A percentile compares a stretch with the other conserved stretches of the same genome.
Conservation (phyloP, 192 early-diverging fungal genomes). For the Entomortierella parvispora region DNA sequence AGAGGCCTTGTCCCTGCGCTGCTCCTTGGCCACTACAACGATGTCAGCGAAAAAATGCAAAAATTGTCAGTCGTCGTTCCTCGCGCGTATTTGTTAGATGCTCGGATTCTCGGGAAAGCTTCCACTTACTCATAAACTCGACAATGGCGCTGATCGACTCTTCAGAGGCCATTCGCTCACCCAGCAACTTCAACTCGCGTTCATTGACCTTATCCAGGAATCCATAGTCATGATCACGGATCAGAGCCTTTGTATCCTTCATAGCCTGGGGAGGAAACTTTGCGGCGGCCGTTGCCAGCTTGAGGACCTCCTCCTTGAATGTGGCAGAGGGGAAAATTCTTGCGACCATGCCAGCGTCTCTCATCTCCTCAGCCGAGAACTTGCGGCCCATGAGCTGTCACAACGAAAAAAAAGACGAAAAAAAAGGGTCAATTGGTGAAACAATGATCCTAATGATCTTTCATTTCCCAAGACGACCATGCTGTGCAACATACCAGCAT, state of each 20-base stretch:
- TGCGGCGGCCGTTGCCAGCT: conserved; percentile 59
- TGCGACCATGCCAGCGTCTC: conserved; percentile 63
- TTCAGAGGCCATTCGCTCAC: conserved; percentile 61
- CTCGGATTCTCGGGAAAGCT: no score
- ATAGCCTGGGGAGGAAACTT: conserved; percentile 67
- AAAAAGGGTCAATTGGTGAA: no score
- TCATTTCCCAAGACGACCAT: not conserved
- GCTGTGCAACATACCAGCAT: conserved; percentile 58
- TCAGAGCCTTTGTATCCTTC: conserved; percentile 62
- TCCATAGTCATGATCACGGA: conserved; percentile 57
- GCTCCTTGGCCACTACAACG: conserved; percentile 16
- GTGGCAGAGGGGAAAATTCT: conserved; percentile 61
- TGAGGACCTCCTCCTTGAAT: conserved; percentile 60
- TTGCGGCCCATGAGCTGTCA: conserved; percentile 62
- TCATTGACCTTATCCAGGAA: conserved; percentile 62
- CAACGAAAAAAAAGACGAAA: not conserved
- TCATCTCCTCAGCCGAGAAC: conserved; percentile 68
- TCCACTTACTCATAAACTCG: conserved; percentile 53
- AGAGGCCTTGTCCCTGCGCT: conserved; percentile 18
- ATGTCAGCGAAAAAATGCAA: not conserved
- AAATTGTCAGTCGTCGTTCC: not conserved
- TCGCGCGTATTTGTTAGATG: conserved; percentile 1
- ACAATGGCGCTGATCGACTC: conserved; percentile 62
- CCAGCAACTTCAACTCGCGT: conserved; percentile 67
- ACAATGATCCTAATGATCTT: not conserved